Base-by-base conservation (phyloP, 179 eudicot species). In the Patellifolia procumbens region DNA sequence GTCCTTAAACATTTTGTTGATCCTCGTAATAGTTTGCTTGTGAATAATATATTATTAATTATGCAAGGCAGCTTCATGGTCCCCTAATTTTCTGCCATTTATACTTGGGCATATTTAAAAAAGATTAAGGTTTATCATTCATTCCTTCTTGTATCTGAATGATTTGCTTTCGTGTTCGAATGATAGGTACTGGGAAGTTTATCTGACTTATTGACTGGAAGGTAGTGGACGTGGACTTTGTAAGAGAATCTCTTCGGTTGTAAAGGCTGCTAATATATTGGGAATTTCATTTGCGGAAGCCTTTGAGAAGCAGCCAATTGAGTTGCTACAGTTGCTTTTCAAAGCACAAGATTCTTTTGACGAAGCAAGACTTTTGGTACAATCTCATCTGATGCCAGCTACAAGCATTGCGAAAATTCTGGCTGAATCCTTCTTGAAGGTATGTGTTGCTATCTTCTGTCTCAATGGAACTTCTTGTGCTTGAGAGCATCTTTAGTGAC, bases 261-360 rank as follows among this genome's bases (percentile, higher is more conserved):
- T 89, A 62, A 94, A 90, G 85, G 92, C 93, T 83, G 98, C 98
- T 77, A 92, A 91, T 79, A 80, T 91, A 74, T 85, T 94, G 83
- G 94, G 88, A 73, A 73, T 92, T 68, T 79, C 92, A 68, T 94
- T 94, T 81, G 76, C 85, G 42, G 97, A 94, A 87, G 97, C 98
- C 76, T 94, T 88, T 85, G 93, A 84, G 75, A 92, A 91, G 86
- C 91, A 88, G 80, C 97, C 98, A 35, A 84, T 89, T 74, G 97
- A 92, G 78, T 83, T 92, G 75, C 80, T 94, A 76, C 98, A 92
- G 83, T 81, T 94, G 85, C 95, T 94, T 76, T 91, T 94, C 72
- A 94, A 92, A 87, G 98, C 97, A 26, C 98, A 94, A 85, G 98
- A 92, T 80, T 94, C 98, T 35, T 92, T 88, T 72, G 93, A 92